Evolutionary conservation across 1,139 yeast genomes (phyloP).

Genomic region (Taphrina deformans): DNA sequence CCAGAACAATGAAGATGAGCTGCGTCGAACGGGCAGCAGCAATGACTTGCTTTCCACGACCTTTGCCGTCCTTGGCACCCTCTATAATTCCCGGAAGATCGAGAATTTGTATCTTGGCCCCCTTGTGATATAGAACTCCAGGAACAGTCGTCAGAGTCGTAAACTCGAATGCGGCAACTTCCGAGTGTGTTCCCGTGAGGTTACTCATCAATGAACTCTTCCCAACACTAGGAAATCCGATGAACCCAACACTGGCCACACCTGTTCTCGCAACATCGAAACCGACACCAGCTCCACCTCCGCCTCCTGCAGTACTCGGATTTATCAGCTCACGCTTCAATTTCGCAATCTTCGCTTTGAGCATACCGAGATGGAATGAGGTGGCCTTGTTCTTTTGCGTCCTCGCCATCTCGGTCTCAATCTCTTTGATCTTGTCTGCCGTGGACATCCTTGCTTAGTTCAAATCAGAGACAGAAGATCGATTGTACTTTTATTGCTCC

Average conservation of each 20-base stretch:
- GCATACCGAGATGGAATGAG: constrained; percentile 84
- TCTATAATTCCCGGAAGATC: constrained; percentile 98
- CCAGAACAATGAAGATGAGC: constrained; percentile 85
- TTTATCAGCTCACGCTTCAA: constrained; percentile 86
- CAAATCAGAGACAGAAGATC: too few species aligned
- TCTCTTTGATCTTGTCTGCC: constrained; percentile 37
- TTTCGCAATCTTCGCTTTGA: constrained; percentile 93
- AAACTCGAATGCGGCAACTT: constrained; percentile 69
- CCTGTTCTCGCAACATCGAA: constrained; percentile 98
- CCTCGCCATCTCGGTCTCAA: constrained; percentile 38
- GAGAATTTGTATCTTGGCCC: constrained; percentile 96
- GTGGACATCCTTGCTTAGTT: constrained; percentile 16
- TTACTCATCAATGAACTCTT: constrained; percentile 77
- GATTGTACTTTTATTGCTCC: too few species aligned
- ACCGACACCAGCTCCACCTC: constrained; percentile 84
- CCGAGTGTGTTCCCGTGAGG: constrained; percentile 92
- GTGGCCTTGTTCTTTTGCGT: constrained; percentile 39
- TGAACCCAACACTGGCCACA: constrained; percentile 94
- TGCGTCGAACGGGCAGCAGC: constrained; percentile 98
- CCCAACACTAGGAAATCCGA: constrained; percentile 99
- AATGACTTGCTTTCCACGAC: constrained; percentile 98
- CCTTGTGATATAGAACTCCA: constrained; percentile 91
- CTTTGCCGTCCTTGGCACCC: constrained; percentile 98
- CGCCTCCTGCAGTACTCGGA: constrained; percentile 76
- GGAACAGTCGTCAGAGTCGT: constrained; percentile 97